Evolutionary conservation across 1,284 basidiomycete species (phyloP).

Genomic region (Apiotrichum sp.): DNA sequence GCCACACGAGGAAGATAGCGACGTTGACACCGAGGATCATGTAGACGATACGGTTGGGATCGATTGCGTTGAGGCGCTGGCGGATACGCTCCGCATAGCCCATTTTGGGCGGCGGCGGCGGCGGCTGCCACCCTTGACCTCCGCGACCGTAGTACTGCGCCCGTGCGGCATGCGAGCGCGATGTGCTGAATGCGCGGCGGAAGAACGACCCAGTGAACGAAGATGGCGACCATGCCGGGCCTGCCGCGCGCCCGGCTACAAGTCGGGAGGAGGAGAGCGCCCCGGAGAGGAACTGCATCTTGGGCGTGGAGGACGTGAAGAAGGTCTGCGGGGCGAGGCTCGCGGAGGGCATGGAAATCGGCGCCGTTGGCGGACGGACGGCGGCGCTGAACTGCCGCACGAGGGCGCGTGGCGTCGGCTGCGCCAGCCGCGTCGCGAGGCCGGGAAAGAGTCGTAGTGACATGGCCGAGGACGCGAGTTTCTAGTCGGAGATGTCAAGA

Average conservation of each 20-base stretch:
- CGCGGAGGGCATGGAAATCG: not conserved
- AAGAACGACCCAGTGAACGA: conserved; percentile 2
- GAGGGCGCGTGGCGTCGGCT: not conserved
- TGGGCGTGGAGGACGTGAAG: conserved; percentile 6
- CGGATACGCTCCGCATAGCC: not conserved
- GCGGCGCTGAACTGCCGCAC: not conserved
- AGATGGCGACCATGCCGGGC: not conserved
- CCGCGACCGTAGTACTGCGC: not conserved
- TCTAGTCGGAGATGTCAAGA: too few relatives aligned
- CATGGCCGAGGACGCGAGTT: conserved; percentile 1
- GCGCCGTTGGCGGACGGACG: not conserved
- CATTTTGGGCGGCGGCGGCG: not conserved
- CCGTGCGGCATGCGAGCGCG: not conserved
- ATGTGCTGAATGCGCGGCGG: conserved; percentile 5
- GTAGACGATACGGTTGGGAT: conserved; percentile 4
- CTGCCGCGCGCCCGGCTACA: not conserved
- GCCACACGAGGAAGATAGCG: conserved; percentile 42
- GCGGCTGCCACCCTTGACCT: not conserved
- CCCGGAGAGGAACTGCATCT: conserved; percentile 1
- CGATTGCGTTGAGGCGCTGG: not conserved
- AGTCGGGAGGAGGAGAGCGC: not conserved
- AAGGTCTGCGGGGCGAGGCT: not conserved
- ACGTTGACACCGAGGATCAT: conserved; percentile 38
- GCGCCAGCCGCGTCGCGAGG: not conserved
- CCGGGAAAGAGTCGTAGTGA: conserved; percentile 11